Conservation (phyloP, 2,329 filamentous ascomycete genomes). For the Bipolaris sorokiniana region DNA sequence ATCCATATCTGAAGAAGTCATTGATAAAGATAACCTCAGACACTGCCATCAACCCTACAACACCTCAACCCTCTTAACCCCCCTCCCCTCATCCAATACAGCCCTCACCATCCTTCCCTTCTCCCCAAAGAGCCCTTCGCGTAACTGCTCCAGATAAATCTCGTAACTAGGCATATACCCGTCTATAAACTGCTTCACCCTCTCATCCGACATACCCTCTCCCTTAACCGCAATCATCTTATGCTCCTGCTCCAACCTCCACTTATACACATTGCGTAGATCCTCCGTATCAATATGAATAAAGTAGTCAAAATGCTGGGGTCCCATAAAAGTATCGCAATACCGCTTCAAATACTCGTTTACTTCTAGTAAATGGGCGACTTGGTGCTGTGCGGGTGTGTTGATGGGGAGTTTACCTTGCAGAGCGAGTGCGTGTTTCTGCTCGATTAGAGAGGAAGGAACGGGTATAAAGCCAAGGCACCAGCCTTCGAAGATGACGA, state of each 20-base stretch:
- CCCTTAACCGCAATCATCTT: constrained; percentile 70
- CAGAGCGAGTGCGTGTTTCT: constrained; percentile 62
- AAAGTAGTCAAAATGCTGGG: constrained; percentile 61
- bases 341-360: constrained; percentile 66
- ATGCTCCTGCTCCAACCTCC: constrained; percentile 82
- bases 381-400: constrained; percentile 60
- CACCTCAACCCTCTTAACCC: constrained; percentile 48
- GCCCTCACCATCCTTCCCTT: constrained; percentile 58
- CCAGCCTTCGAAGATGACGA: constrained; percentile 90
- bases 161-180: constrained; percentile 65
- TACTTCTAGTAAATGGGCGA: constrained; percentile 63
- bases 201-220: constrained; percentile 79
- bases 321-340: constrained; percentile 51
- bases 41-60: constrained; percentile 16
- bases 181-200: constrained; percentile 77
- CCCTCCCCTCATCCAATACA: constrained; percentile 56
- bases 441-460: constrained; percentile 59
- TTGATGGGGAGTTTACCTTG: constrained; percentile 53
- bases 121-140: constrained; percentile 56
- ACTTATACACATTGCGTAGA: constrained; percentile 77
- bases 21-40: neutral
- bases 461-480: constrained; percentile 81
- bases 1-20: too few relatives aligned
- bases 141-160: constrained; percentile 58
- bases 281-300: constrained; percentile 76